Evolutionary conservation across 257 asterid genomes (phyloP), one percentile per base, ranked within the genome.

Genomic region (Knoxia roxburghii): DNA sequence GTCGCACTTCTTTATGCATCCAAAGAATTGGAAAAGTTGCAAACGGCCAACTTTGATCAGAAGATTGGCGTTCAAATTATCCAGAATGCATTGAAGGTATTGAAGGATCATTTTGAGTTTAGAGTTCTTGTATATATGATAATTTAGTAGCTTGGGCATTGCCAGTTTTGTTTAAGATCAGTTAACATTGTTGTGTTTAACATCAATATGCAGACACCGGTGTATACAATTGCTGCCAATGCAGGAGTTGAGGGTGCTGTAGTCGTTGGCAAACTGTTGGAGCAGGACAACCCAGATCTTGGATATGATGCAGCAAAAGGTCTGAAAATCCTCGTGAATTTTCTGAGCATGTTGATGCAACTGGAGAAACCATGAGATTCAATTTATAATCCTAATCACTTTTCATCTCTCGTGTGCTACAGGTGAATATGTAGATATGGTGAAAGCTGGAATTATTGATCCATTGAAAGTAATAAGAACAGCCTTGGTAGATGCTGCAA

Each of bases 161-260:
- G 26, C 5, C 5, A 21, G 21, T 20, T 50, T 20, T 14, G 20
- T 48, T 48, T 20, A 1, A 15, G 10, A 32, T 37, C 8, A 35
- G 35, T 7, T 54, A 26, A 52, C 10, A 12, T 52, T 20, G 54
- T 23, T 39, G n/a, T 33, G 21, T 13, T 15, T n/a, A 63, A 52
- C 64, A 20, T 54, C 32, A 35, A 23, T 10, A 37, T 71, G 68
- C 83, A 91, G 99, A 85, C 85, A 5, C 96, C 97, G 1, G 95
- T 86, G 30, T 71, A 82, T 67, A 93, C 88, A 5, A 93, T 93
- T 63, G 99, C 96, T 51, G 50, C 87, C 7, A 93, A 93, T 14
- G 97, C 99, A 0, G 97, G 99, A 70, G 96, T 90, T 4, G 99
- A 93, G 79, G 99, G 97, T 48, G 99, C 97, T 39, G 96, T 93